A percentile compares a stretch with the other conserved stretches of the same genome.
Evolutionary conservation across 108 stramenopile genomes (phyloP).

Genomic region (Nannochloropsis gaditana): DNA sequence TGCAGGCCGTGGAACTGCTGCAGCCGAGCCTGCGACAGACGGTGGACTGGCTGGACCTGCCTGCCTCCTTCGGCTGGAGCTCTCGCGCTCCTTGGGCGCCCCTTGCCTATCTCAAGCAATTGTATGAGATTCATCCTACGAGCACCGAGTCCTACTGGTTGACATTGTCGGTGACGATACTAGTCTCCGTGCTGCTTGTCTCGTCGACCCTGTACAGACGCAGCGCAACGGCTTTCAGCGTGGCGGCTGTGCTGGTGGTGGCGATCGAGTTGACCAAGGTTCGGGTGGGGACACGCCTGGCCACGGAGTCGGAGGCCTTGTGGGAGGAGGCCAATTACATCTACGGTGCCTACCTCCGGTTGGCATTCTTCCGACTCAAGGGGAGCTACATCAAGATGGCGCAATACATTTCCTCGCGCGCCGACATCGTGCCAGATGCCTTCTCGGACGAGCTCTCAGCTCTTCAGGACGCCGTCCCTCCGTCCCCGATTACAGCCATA

Average conservation of each 20-base stretch:
- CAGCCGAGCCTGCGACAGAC: neutral
- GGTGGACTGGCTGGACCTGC: neutral
- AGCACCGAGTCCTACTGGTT: constrained; percentile 12
- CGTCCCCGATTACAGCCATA: constrained; percentile 28
- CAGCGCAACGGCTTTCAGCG: constrained; percentile 6
- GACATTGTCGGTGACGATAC: neutral
- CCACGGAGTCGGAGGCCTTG: constrained; percentile 4
- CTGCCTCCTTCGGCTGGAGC: neutral
- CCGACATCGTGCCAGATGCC: constrained; percentile 45
- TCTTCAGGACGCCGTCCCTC: constrained; percentile 40
- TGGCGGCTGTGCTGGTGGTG: neutral
- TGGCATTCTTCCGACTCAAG: constrained; percentile 30
- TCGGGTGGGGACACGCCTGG: neutral
- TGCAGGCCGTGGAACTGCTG: neutral
- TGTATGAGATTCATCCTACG: neutral
- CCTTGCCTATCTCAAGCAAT: neutral
- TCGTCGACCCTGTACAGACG: neutral
- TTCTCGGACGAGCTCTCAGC: constrained; percentile 46
- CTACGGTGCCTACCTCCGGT: constrained; percentile 2
- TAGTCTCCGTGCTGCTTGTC: neutral
- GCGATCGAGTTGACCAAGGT: constrained; percentile 17
- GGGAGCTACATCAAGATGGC: constrained; percentile 45
- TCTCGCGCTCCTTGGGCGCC: neutral
- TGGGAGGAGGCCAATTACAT: constrained; percentile 15
- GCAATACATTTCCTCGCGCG: constrained; percentile 40